A percentile compares a stretch with the other conserved stretches of the same genome.
Conservation (phyloP, 2,329 filamentous ascomycete species). For the Aspergillus neoniger region DNA sequence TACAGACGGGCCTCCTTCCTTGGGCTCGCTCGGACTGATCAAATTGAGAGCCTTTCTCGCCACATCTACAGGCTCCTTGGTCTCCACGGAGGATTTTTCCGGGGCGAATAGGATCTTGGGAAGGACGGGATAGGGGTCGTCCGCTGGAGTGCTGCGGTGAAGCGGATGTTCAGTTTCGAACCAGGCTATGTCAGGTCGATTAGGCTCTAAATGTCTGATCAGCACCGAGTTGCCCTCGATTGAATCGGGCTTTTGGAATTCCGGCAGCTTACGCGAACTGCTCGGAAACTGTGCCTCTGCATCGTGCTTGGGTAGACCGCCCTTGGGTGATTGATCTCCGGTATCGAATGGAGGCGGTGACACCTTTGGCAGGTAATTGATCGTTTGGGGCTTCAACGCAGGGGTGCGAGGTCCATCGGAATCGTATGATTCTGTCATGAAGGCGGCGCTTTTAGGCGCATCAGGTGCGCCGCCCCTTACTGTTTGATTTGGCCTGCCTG, state of each 20-base stretch:
- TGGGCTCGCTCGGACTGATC: neutral
- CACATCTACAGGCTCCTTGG: neutral
- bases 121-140: conserved; percentile 5
- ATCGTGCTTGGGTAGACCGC: conserved; percentile 24
- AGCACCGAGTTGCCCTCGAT: conserved; percentile 64
- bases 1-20: neutral
- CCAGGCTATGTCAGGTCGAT: conserved; percentile 65
- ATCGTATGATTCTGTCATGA: conserved; percentile 45
- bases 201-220: conserved; percentile 65
- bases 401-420: conserved; percentile 45
- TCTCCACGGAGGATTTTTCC: conserved; percentile 31
- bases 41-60: neutral
- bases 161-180: conserved; percentile 58
- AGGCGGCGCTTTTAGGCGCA: conserved; percentile 32
- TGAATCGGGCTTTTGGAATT: conserved; percentile 41
- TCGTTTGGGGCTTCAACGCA: conserved; percentile 32
- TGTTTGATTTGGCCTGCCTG: neutral
- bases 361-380: conserved; percentile 35
- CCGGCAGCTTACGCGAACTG: conserved; percentile 40
- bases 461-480: conserved; percentile 26
- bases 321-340: conserved; percentile 23
- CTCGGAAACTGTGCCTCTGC: conserved; percentile 34
- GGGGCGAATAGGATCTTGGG: conserved; percentile 39
- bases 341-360: conserved; percentile 37
- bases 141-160: conserved; percentile 16